A percentile compares a stretch with the other conserved stretches of the same genome.
These are phyloP conservation scores for Fomitiporia mediterranea DNA, from an alignment of 1,284 basidiomycete species.

Conservation along the genomic window DNA sequence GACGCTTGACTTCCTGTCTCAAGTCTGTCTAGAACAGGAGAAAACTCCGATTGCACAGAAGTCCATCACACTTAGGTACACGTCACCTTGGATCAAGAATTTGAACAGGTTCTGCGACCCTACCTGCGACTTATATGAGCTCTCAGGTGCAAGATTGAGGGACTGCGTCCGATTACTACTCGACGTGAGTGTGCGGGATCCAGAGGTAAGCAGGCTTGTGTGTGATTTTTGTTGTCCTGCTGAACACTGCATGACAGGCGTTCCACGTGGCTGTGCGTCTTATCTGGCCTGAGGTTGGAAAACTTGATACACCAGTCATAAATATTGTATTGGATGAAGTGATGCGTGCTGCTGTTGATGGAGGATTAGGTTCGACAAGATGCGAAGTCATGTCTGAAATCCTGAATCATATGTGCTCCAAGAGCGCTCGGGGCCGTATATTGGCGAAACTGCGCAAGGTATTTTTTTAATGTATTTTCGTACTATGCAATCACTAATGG, in stretches of 20 bases:
- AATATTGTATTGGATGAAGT: constrained; percentile 77
- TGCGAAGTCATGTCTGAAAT: constrained; percentile 76
- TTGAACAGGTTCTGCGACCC: constrained; percentile 69
- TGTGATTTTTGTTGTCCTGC: not conserved
- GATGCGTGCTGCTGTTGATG: constrained; percentile 74
- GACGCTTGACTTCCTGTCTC: constrained; percentile 82
- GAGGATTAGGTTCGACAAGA: constrained; percentile 68
- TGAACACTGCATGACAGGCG: constrained; percentile 42
- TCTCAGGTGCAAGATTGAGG: constrained; percentile 65
- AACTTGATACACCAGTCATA: constrained; percentile 58
- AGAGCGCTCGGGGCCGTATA: constrained; percentile 73
- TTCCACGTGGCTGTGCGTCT: constrained; percentile 63
- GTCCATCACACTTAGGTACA: constrained; percentile 71
- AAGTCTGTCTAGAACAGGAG: constrained; percentile 67
- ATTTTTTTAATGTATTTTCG: constrained; percentile 19
- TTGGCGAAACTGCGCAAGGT: constrained; percentile 78
- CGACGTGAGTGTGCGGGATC: constrained; percentile 67
- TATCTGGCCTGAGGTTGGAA: constrained; percentile 73
- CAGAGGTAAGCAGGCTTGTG: constrained; percentile 45
- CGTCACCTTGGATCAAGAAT: constrained; percentile 85
- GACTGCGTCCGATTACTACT: constrained; percentile 76
- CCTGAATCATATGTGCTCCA: constrained; percentile 69
- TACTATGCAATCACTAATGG: not conserved
- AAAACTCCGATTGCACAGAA: constrained; percentile 50
- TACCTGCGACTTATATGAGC: constrained; percentile 57